Conservation (phyloP, 1,139 yeast genomes). For the Saccharomyces hybrid region DNA sequence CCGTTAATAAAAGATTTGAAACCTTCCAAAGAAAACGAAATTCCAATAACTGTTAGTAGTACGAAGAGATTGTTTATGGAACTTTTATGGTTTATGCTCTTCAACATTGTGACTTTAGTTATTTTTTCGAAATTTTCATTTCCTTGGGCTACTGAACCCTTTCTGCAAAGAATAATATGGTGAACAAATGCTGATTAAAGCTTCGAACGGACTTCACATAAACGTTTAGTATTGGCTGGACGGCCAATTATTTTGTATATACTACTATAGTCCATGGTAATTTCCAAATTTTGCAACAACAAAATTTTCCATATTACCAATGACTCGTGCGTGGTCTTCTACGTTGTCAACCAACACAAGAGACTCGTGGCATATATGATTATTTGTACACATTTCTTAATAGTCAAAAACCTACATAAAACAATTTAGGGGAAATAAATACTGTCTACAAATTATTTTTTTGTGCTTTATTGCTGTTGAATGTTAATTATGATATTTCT, state of each 20-base stretch:
- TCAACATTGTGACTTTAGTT: constrained; percentile 46
- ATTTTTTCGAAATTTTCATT: constrained; percentile 60
- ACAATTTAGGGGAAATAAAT: neutral
- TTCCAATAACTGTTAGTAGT: constrained; percentile 21
- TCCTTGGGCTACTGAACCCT: constrained; percentile 56
- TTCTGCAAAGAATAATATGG: constrained; percentile 82
- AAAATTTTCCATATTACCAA: too few relatives aligned
- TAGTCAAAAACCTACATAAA: neutral
- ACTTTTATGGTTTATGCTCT: constrained; percentile 48
- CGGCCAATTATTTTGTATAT: neutral
- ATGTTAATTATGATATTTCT: constrained; percentile 2
- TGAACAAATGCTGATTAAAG: constrained; percentile 27
- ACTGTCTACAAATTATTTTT: neutral
- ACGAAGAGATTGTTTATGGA: constrained; percentile 45
- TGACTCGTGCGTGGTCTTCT: too few relatives aligned
- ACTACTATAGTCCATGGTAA: neutral
- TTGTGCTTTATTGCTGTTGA: neutral
- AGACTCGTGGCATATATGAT: neutral
- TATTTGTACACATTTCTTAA: neutral
- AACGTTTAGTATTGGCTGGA: neutral
- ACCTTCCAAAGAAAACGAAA: constrained; percentile 13
- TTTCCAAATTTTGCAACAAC: neutral
- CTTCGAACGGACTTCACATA: neutral
- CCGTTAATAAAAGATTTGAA: constrained; percentile 27
- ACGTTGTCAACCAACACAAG: neutral